Evolutionary conservation across 2,329 filamentous ascomycete species (phyloP), one percentile per base, ranked within the genome.

Genomic region (Pseudopyrenochaeta lycopersici): DNA sequence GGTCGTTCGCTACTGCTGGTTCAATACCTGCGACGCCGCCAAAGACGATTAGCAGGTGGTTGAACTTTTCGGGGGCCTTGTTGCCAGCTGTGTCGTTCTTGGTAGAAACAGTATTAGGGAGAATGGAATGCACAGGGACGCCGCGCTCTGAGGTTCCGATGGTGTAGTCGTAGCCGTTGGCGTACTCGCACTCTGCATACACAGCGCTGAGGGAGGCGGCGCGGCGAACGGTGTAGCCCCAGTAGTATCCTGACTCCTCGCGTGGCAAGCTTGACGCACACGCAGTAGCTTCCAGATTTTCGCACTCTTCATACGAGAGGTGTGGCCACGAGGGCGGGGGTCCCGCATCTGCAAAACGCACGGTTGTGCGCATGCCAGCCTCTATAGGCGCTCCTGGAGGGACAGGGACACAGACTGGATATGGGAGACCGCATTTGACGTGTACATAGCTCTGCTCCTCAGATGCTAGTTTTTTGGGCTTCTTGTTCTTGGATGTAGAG

Each of bases 121-220:
- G 49, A 6, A 80, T 65, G 2, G 69, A 61, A 52, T 75, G 62
- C 46, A 81, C 62, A 20, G 85, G 77, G 31, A 80, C 66, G 46
- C 91, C 89, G 58, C 90, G 86, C 77, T 96, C 92, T 2, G 90
- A 94, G 0, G 91, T 96, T 14, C 91, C 92, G 62, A 96, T 87
- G 63, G 88, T 91, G 51, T 93, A 64, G 74, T 96, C 91, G 75
- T 96, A 96, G 11, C 92, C 92, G 40, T 85, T 86, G 50, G 90
- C 86, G 70, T 85, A 92, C 0, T 86, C 83, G 61, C 86, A 88
- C 71, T 93, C 90, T 3, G 90, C 92, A 67, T 94, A 92, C 7
- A 96, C 86, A 4, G 83, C 79, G 4, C 90, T 90, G 4, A 96
- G 82, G 2, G 85, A 88, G 4, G 76, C 67, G 31, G 88, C 88